A percentile compares a stretch with the other conserved stretches of the same genome.
Evolutionary conservation across 2,329 filamentous ascomycete species (phyloP).

Genomic region (Fusarium praegraminearum): DNA sequence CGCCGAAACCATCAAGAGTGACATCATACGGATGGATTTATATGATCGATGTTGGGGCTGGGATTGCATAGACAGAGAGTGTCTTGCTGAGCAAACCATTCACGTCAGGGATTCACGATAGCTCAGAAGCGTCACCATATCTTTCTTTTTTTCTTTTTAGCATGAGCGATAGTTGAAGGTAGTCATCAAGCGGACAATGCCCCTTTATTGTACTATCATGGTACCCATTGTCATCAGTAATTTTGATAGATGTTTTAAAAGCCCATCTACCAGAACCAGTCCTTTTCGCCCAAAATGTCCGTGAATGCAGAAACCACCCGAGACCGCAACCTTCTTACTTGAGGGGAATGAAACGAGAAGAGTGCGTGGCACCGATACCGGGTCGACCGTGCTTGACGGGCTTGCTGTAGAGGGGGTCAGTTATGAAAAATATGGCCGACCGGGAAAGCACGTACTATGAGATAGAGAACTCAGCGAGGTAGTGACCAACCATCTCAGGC

Average conservation of each 20-base stretch:
- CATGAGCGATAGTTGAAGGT: constrained; percentile 39
- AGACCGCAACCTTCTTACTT: constrained; percentile 83
- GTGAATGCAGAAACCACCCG: constrained; percentile 69
- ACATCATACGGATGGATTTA: not conserved
- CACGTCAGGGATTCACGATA: not conserved
- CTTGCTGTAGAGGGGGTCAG: constrained; percentile 77
- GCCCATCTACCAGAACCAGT: constrained; percentile 65
- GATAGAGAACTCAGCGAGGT: constrained; percentile 99
- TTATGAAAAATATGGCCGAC: not conserved
- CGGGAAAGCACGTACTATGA: constrained; percentile 82
- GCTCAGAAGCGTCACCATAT: constrained; percentile 17
- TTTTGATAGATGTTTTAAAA: constrained; percentile 56
- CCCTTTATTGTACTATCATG: constrained; percentile 59
- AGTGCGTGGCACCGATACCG: constrained; percentile 99
- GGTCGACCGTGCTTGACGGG: constrained; percentile 99
- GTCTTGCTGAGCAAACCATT: too few relatives aligned
- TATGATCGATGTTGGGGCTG: not conserved
- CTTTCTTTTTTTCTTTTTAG: not conserved
- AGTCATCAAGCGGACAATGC: constrained; percentile 54
- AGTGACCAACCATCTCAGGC: constrained; percentile 99
- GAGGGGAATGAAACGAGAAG: constrained; percentile 99
- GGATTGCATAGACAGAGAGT: not conserved
- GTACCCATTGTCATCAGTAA: constrained; percentile 60
- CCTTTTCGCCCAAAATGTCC: constrained; percentile 68
- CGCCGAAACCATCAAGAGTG: not conserved